Percentiles rank a stretch among this genome's conserved stretches.
Evolutionary conservation across 495 filamentous ascomycete species (phyloP).

Genomic region (Amphirosellinia nigrospora): DNA sequence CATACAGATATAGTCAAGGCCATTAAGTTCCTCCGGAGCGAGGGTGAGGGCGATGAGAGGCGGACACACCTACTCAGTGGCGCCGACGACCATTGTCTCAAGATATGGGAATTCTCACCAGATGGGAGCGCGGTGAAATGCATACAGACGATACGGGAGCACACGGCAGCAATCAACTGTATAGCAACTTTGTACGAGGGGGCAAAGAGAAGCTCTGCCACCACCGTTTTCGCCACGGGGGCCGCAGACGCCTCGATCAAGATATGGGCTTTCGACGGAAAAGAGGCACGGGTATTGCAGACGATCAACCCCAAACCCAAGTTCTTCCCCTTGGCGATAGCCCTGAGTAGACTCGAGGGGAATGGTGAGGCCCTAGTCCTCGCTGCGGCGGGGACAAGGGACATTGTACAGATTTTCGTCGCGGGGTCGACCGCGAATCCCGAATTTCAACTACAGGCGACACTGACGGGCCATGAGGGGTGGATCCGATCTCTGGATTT

Average conservation of each 20-base stretch:
- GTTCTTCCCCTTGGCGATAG: conserved; percentile 80
- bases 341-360: conserved; percentile 63
- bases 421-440: conserved; percentile 39
- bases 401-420: conserved; percentile 77
- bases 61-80: conserved; percentile 72
- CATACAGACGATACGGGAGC: conserved; percentile 61
- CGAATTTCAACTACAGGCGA: conserved; percentile 75
- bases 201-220: conserved; percentile 20
- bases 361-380: conserved; percentile 63
- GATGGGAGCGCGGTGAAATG: conserved; percentile 40
- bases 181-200: conserved; percentile 61
- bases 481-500: conserved; percentile 91
- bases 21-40: conserved; percentile 73
- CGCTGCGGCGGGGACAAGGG: conserved; percentile 83
- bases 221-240: conserved; percentile 68
- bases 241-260: conserved; percentile 83
- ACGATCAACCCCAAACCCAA: conserved; percentile 74
- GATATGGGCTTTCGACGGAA: conserved; percentile 68
- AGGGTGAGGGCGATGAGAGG: conserved; percentile 30
- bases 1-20: conserved; percentile 84
- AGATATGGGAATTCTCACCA: conserved; percentile 66
- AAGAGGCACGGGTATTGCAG: conserved; percentile 63
- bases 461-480: conserved; percentile 88
- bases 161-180: conserved; percentile 79
- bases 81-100: conserved; percentile 79